phyloP scores from a whole-genome alignment of 805 yeast species.

The Kuraishia floccosa region DNA sequence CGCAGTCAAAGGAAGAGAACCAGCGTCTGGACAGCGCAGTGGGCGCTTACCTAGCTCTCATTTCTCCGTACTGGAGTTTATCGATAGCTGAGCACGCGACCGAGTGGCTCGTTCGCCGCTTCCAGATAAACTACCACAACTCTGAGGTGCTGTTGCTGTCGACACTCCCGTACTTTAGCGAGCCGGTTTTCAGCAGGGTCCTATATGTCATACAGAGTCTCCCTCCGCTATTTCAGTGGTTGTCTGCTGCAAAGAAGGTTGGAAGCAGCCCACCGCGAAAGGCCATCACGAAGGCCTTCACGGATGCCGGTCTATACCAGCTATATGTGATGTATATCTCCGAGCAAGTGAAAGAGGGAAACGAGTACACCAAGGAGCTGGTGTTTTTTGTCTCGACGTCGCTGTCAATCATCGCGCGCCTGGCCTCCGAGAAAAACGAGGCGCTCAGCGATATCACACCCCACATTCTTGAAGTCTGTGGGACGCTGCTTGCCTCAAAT shows the following conservation, averaged over 20 bases:
- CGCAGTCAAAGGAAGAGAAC: slow-evolving; percentile 69
- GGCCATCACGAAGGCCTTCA: slow-evolving; percentile 63
- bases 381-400: slow-evolving; percentile 71
- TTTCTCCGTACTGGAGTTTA: slow-evolving; percentile 67
- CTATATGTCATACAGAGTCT: slow-evolving; percentile 59
- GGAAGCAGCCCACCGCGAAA: slow-evolving; percentile 54
- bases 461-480: slow-evolving; percentile 43
- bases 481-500: slow-evolving; percentile 35
- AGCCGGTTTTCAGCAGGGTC: slow-evolving; percentile 64
- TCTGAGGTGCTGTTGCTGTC: slow-evolving; percentile 63
- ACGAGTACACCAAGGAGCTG: slow-evolving; percentile 56
- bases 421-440: slow-evolving; percentile 27
- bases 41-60: slow-evolving; percentile 58
- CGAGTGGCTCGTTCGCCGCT: slow-evolving; percentile 94
- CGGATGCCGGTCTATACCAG: slow-evolving; percentile 56
- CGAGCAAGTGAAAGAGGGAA: slow-evolving; percentile 37
- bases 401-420: slow-evolving; percentile 57
- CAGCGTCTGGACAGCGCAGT: slow-evolving; percentile 67
- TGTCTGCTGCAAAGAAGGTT: slow-evolving; percentile 53
- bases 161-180: slow-evolving; percentile 69
- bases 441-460: slow-evolving; percentile 43
- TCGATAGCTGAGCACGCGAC: slow-evolving; percentile 71
- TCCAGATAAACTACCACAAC: slow-evolving; percentile 72
- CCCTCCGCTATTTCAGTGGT: slow-evolving; percentile 74
- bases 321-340: slow-evolving; percentile 49